Evolutionary conservation across 2,329 filamentous ascomycete species (phyloP).

Genomic region (Elsinoe necatrix): DNA sequence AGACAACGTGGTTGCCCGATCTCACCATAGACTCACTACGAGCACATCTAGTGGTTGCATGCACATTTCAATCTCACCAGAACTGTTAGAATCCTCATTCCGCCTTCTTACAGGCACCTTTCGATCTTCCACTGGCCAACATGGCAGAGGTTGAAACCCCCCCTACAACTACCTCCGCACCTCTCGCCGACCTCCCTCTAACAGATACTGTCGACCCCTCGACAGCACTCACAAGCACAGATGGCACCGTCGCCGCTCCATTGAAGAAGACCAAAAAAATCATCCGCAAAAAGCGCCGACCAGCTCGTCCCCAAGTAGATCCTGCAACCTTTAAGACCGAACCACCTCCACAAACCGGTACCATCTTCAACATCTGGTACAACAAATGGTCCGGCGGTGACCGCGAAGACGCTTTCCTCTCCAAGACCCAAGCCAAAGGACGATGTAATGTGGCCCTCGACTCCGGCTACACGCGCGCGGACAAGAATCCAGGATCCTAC

Average conservation of each 20-base stretch:
- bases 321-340: conserved; percentile 73
- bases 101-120: background rate
- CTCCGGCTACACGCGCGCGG: conserved; percentile 43
- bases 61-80: background rate
- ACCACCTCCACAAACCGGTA: conserved; percentile 83
- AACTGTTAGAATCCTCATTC: background rate
- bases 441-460: conserved; percentile 78
- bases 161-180: background rate
- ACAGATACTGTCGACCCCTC: background rate
- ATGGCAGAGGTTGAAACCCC: conserved; percentile 14
- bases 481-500: conserved; percentile 55
- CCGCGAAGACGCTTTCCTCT: conserved; percentile 81
- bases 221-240: conserved; percentile 22
- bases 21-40: background rate
- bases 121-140: background rate
- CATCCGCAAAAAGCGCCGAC: conserved; percentile 79
- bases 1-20: background rate
- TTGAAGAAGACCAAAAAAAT: conserved; percentile 77
- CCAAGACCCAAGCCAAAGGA: conserved; percentile 70
- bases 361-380: conserved; percentile 97
- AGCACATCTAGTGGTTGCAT: too few species aligned
- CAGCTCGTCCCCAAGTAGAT: conserved; percentile 85
- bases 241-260: conserved; percentile 24
- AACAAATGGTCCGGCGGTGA: conserved; percentile 98
- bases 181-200: background rate